phyloP scores from a whole-genome alignment of 2,329 filamentous ascomycete genomes.

The Cadophora malorum region DNA sequence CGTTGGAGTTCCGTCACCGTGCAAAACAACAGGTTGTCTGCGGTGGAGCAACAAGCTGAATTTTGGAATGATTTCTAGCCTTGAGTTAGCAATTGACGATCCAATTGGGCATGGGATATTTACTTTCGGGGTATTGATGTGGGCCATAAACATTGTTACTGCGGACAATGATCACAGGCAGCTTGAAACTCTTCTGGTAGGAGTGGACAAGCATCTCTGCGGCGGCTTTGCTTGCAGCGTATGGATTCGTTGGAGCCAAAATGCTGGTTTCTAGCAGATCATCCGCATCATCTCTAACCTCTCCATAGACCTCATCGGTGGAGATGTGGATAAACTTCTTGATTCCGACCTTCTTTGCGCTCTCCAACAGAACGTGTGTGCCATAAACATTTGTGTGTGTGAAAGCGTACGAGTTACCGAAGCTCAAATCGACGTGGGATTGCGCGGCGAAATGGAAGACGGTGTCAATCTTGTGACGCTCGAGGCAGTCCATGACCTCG shows the following conservation, averaged over 20 bases:
- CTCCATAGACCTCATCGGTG: constrained; percentile 86
- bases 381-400: constrained; percentile 83
- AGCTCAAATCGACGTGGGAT: constrained; percentile 82
- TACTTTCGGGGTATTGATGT: constrained; percentile 84
- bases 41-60: constrained; percentile 77
- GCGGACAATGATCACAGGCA: constrained; percentile 79
- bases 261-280: constrained; percentile 77
- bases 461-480: constrained; percentile 76
- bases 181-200: constrained; percentile 83
- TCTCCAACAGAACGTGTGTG: constrained; percentile 82
- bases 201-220: constrained; percentile 87
- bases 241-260: constrained; percentile 81
- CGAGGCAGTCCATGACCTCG: constrained; percentile 74
- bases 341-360: constrained; percentile 73
- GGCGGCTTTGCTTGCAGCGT: constrained; percentile 80
- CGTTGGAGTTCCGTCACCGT: constrained; percentile 77
- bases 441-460: constrained; percentile 87
- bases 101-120: constrained; percentile 44
- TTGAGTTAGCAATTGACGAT: constrained; percentile 26
- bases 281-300: constrained; percentile 74
- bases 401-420: constrained; percentile 82
- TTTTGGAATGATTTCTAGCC: constrained; percentile 80
- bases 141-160: constrained; percentile 89
- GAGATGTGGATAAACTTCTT: constrained; percentile 81
- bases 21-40: constrained; percentile 70